These are phyloP conservation scores for Saccharomycopsis microspora DNA, from an alignment of 805 yeast species.

Conservation along the genomic window DNA sequence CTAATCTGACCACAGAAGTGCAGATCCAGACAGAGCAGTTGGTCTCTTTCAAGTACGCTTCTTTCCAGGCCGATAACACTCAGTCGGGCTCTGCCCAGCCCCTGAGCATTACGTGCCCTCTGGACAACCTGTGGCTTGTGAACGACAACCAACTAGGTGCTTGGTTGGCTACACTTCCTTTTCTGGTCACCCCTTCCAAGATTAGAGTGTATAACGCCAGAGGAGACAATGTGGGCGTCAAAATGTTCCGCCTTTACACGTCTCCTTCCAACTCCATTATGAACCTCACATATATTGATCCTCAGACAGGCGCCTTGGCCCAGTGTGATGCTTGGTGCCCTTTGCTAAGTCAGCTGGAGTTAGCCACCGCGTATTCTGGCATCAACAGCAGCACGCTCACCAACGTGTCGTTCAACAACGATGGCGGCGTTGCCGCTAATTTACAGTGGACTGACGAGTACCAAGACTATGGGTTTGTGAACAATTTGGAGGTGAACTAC, in stretches of 20 bases:
- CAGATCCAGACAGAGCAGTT: slow-evolving; percentile 43
- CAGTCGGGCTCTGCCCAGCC: slow-evolving; percentile 23
- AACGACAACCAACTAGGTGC: slow-evolving; percentile 42
- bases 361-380: slow-evolving; percentile 23
- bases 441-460: slow-evolving; percentile 32
- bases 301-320: slow-evolving; percentile 40
- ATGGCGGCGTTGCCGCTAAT: slow-evolving; percentile 25
- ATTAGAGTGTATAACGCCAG: slow-evolving; percentile 58
- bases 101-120: slow-evolving; percentile 46
- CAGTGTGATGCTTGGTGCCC: slow-evolving; percentile 91
- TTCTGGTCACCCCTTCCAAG: slow-evolving; percentile 52
- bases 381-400: slow-evolving; percentile 20
- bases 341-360: slow-evolving; percentile 30
- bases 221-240: slow-evolving; percentile 35
- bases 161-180: slow-evolving; percentile 52
- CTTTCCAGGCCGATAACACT: slow-evolving; percentile 37
- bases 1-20: slow-evolving; percentile 25
- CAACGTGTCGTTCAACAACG: slow-evolving; percentile 12
- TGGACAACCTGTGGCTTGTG: slow-evolving; percentile 39
- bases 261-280: slow-evolving; percentile 78
- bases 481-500: slow-evolving; percentile 47
- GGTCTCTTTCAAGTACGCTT: slow-evolving; percentile 46
- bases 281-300: slow-evolving; percentile 83
- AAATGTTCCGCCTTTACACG: slow-evolving; percentile 62
- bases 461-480: slow-evolving; percentile 77